phyloP scores from a whole-genome alignment of 164 flowering plant species.

The Nelumbo lutea region DNA sequence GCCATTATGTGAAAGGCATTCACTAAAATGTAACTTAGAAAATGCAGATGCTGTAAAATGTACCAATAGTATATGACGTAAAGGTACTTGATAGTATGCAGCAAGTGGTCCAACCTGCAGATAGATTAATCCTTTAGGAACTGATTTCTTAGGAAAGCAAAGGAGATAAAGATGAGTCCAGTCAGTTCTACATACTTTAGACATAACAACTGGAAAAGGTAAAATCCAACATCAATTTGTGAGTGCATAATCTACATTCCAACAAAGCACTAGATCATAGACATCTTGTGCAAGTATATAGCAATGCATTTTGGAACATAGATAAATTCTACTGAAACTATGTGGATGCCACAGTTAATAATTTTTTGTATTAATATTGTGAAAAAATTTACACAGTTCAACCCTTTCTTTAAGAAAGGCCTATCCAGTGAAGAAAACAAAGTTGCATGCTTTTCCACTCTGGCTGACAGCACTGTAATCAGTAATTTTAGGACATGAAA shows the following conservation, averaged over 20 bases:
- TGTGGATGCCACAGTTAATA: too few relatives aligned
- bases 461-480: too few relatives aligned
- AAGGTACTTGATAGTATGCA: slow-evolving; percentile 86
- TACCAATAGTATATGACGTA: slow-evolving; percentile 91
- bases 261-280: background rate
- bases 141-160: slow-evolving; percentile 5
- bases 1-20: background rate
- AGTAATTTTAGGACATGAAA: too few relatives aligned
- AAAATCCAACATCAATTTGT: background rate
- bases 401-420: too few relatives aligned
- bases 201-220: background rate
- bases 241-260: background rate
- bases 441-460: too few relatives aligned
- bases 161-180: slow-evolving; percentile 4
- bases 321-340: too few relatives aligned
- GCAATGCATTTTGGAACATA: background rate
- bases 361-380: too few relatives aligned
- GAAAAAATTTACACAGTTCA: too few relatives aligned
- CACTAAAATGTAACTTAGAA: background rate
- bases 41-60: slow-evolving; percentile 4
- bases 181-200: background rate
- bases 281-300: background rate
- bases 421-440: too few relatives aligned
- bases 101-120: slow-evolving; percentile 90
- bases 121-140: too few relatives aligned